A percentile compares a stretch with the other conserved stretches of the same genome.
Evolutionary conservation across 805 yeast genomes (phyloP).

Genomic region (Jamesozyma spencerorum): DNA sequence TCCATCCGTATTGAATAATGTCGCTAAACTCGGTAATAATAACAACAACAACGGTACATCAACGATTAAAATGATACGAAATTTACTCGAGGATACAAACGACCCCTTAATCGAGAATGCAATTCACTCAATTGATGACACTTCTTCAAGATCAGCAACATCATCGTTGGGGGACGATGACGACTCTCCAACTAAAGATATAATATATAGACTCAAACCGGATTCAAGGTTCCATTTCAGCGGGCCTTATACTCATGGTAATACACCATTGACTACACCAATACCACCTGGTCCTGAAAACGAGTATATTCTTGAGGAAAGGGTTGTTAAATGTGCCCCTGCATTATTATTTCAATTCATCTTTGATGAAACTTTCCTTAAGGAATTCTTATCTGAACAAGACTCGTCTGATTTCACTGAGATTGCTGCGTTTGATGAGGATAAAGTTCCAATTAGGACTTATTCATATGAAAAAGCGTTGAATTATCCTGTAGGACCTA

Average conservation of each 20-base stretch:
- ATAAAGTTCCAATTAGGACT: slow-evolving; percentile 26
- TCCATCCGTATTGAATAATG: not conserved
- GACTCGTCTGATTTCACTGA: slow-evolving; percentile 31
- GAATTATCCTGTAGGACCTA: slow-evolving; percentile 82
- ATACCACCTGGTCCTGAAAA: slow-evolving; percentile 14
- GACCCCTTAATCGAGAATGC: slow-evolving; percentile 28
- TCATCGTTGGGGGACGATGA: no score
- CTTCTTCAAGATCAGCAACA: not conserved
- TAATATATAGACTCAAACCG: slow-evolving; percentile 12
- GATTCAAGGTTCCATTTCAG: slow-evolving; percentile 32
- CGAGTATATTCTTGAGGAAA: slow-evolving; percentile 46
- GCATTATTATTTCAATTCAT: slow-evolving; percentile 64
- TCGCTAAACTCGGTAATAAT: not conserved
- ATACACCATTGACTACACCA: not conserved
- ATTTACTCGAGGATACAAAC: slow-evolving; percentile 8
- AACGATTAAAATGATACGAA: slow-evolving; percentile 7
- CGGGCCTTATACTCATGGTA: slow-evolving; percentile 48
- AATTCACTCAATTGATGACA: slow-evolving; percentile 39
- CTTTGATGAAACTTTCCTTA: slow-evolving; percentile 49
- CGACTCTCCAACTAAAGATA: slow-evolving; percentile 6
- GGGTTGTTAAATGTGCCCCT: slow-evolving; percentile 56
- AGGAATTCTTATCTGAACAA: slow-evolving; percentile 34
- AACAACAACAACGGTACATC: not conserved
- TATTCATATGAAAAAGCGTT: slow-evolving; percentile 69
- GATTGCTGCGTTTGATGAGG: slow-evolving; percentile 25